Percentiles rank a stretch among this genome's conserved stretches.
phyloP scores from a whole-genome alignment of 331 rosid species.

The Arachis monticola region DNA sequence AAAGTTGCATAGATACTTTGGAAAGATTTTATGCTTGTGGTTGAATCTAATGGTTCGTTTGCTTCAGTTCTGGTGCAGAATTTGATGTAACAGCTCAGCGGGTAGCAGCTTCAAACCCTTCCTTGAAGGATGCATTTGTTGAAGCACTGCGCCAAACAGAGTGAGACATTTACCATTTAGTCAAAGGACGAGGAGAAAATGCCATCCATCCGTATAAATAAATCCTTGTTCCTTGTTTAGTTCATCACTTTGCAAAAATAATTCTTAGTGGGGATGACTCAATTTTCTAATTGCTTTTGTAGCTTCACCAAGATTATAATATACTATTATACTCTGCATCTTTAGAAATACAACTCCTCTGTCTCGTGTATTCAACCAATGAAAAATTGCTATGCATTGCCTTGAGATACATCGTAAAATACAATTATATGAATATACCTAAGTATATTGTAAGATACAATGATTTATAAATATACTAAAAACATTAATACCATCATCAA shows the following conservation, averaged over 20 bases:
- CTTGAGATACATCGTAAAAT: too few relatives aligned
- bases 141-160: constrained; percentile 59
- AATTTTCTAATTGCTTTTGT: background rate
- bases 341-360: background rate
- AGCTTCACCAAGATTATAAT: background rate
- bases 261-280: background rate
- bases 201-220: background rate
- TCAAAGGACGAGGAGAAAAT: constrained; percentile 25
- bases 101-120: constrained; percentile 91
- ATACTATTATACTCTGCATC: background rate
- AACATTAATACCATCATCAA: too few relatives aligned
- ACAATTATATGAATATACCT: too few relatives aligned
- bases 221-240: background rate
- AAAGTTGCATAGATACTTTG: constrained; percentile 32
- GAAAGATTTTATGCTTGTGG: constrained; percentile 3
- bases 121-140: constrained; percentile 72
- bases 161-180: constrained; percentile 47
- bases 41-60: constrained; percentile 42
- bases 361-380: background rate
- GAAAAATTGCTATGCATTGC: background rate
- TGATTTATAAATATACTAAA: too few relatives aligned
- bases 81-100: constrained; percentile 81
- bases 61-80: constrained; percentile 83
- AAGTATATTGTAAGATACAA: too few relatives aligned
- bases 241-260: constrained; percentile 20